A percentile compares a stretch with the other conserved stretches of the same genome.
These are phyloP conservation scores for Fusarium pininemorale DNA, from an alignment of 2,329 filamentous ascomycete genomes.

Conservation along the genomic window DNA sequence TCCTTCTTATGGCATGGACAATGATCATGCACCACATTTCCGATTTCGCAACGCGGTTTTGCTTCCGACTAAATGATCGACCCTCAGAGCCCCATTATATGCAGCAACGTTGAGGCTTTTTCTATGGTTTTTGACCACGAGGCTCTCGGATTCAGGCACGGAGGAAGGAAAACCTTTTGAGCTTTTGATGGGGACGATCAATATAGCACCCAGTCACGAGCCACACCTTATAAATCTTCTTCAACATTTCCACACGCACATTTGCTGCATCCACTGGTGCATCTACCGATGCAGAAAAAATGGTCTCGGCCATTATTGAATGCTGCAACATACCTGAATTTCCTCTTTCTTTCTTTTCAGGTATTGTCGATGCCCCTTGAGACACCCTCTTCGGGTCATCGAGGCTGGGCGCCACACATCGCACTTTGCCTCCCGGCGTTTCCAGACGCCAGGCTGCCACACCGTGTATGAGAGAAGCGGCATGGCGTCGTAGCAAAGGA, in stretches of 20 bases:
- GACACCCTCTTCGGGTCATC: conserved; percentile 17
- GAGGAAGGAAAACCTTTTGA: not conserved
- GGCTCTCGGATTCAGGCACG: conserved; percentile 5
- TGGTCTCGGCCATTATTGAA: conserved; percentile 18
- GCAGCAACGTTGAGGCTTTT: conserved; percentile 31
- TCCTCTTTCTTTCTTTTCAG: not conserved
- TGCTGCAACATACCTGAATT: not conserved
- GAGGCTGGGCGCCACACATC: conserved; percentile 33
- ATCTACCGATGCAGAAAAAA: not conserved
- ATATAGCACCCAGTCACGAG: not conserved
- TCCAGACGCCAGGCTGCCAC: conserved; percentile 28
- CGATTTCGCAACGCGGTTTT: conserved; percentile 23
- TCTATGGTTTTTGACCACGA: not conserved
- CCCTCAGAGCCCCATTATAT: conserved; percentile 11
- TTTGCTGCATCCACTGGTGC: not conserved
- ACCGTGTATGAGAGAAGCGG: conserved; percentile 19
- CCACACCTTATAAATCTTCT: not conserved
- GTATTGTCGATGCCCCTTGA: conserved; percentile 1
- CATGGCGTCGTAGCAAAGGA: conserved; percentile 24
- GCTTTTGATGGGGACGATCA: conserved; percentile 1
- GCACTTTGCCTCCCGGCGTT: conserved; percentile 35
- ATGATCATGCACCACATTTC: not conserved
- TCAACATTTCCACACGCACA: not conserved
- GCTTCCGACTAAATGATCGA: conserved; percentile 8
- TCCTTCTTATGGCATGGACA: not conserved